Evolutionary conservation across 2,329 filamentous ascomycete genomes (phyloP).

Genomic region (Calonectria pseudoreteaudii): DNA sequence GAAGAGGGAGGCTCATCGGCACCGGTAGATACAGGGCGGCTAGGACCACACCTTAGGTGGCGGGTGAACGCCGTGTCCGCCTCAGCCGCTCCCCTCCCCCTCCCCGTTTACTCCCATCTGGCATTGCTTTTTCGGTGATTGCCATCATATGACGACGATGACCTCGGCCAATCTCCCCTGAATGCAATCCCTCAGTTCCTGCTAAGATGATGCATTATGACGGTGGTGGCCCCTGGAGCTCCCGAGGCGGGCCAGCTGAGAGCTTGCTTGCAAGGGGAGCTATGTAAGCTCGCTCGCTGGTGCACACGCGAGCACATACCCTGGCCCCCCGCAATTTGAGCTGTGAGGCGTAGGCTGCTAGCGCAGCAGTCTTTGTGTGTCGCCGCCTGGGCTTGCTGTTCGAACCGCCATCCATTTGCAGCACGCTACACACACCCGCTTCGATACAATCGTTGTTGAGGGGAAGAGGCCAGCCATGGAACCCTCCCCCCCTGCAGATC

Average conservation of each 20-base stretch:
- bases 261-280: slow-evolving; percentile 1
- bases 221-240: not conserved
- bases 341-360: not conserved
- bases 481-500: not conserved
- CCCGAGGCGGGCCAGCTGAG: not conserved
- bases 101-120: not conserved
- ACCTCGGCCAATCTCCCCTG: not conserved
- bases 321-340: slow-evolving; percentile 5
- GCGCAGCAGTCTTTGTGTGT: not conserved
- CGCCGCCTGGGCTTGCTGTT: not conserved
- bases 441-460: not conserved
- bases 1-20: slow-evolving; percentile 4
- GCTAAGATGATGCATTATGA: not conserved
- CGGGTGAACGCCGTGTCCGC: not conserved
- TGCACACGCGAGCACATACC: slow-evolving; percentile 1
- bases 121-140: not conserved
- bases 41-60: slow-evolving; percentile 8
- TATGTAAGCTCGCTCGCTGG: not conserved
- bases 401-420: not conserved
- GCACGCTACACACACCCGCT: not conserved
- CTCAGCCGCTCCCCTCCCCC: not conserved
- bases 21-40: not conserved
- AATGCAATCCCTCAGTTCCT: not conserved
- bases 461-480: not conserved
- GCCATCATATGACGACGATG: not conserved